Conservation (phyloP, 1,284 basidiomycete genomes). For the Rhodotorula mucilaginosa region DNA sequence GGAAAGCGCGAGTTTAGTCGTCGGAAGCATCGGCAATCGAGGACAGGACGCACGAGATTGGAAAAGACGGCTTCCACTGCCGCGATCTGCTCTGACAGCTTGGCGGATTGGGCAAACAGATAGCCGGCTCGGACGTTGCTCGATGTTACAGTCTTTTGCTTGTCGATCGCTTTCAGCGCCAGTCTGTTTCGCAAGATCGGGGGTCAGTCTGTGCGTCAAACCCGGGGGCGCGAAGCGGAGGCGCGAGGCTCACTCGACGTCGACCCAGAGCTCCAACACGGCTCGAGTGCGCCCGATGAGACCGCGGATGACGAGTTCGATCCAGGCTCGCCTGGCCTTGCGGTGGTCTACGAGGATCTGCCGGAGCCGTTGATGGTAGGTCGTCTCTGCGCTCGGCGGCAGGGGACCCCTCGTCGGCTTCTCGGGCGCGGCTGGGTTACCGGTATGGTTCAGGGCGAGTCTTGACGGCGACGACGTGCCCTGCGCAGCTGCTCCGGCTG, state of each 20-base stretch:
- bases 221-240: not conserved
- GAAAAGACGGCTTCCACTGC: constrained; percentile 29
- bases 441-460: constrained; percentile 1
- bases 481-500: not conserved
- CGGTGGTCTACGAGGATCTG: constrained; percentile 33
- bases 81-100: constrained; percentile 32
- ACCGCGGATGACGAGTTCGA: constrained; percentile 35
- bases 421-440: not conserved
- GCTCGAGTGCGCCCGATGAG: constrained; percentile 26
- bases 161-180: constrained; percentile 25
- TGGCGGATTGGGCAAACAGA: constrained; percentile 28
- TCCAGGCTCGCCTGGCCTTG: constrained; percentile 27
- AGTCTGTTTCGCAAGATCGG: not conserved
- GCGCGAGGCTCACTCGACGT: constrained; percentile 31
- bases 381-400: constrained; percentile 22
- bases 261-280: constrained; percentile 35
- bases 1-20: too few species aligned
- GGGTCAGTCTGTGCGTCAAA: not conserved
- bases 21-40: not conserved
- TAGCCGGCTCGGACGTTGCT: constrained; percentile 26
- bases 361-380: constrained; percentile 33
- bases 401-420: constrained; percentile 27
- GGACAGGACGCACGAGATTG: constrained; percentile 23
- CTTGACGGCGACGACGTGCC: constrained; percentile 7
- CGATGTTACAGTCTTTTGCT: not conserved